Base-by-base conservation (phyloP, 768 basidiomycete genomes). In the Clitopilus hobsonii region DNA sequence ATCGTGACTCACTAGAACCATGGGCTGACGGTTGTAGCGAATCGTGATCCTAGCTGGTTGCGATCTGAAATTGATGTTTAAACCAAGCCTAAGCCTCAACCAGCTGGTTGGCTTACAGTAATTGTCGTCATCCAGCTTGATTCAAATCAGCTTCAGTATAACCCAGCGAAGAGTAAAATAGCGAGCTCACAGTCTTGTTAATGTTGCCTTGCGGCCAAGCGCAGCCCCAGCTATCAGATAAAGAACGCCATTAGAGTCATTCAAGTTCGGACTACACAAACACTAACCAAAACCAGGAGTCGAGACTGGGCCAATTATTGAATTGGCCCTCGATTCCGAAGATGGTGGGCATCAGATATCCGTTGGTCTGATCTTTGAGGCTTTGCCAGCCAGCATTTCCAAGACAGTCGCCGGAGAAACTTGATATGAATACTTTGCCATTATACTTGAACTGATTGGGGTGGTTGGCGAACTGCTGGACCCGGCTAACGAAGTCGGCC, bases 341-440 rank as follows among this genome's bases (percentile, higher is more conserved):
- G 70, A 90, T 63, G 64, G 81, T 78, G 65, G 88, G 75, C 80
- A 81, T 74, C 28, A 77, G 45, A 62, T 75, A 79, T 10, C 69
- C 76, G 38, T 68, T 69, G 13, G 70, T 76, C 58, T 78, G 75
- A 71, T 60, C 74, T 75, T 80, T 75, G 57, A 80, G 65, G 53
- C 58, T 64, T 60, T 64, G 65, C 79, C 79, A 80, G 27, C 77
- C 78, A 1, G 56, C 68, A 52, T 75, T 73, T 3, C 86, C 85
- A 53, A 89, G 76, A 36, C 79, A 81, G 59, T 80, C 81, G 36
- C 82, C 87, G 51, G 74, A 70, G 62, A 81, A 89, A 20, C 84
- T 85, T 7, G 83, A 84, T 2, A 86, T 76, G 60, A 88, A 74
- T 3, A 75, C 69, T 61, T 78, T 80, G 10, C 77, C 78, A 49